Conservation (phyloP, 768 basidiomycete genomes). For the Pleurotus eryngii region DNA sequence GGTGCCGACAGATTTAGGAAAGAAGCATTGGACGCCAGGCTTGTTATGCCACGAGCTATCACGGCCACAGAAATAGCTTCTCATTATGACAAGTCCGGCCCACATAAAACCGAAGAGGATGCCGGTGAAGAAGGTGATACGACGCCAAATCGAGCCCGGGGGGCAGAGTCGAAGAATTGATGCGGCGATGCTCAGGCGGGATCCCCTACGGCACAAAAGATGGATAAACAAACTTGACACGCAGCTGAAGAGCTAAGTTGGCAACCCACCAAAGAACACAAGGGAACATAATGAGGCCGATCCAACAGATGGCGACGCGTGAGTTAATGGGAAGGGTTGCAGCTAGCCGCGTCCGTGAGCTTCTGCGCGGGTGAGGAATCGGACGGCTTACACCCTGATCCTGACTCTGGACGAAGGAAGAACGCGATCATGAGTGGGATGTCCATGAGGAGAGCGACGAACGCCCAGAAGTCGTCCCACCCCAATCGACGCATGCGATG, state of each 20-base stretch:
- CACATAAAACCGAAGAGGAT: not conserved
- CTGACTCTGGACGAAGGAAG: not conserved
- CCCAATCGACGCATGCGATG: slow-evolving; percentile 18
- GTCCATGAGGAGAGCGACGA: slow-evolving; percentile 17
- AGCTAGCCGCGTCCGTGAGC: not conserved
- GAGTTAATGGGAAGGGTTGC: not conserved
- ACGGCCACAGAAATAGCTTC: not conserved
- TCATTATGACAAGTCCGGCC: not conserved
- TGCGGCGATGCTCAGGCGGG: slow-evolving; percentile 16
- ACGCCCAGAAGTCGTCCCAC: slow-evolving; percentile 30
- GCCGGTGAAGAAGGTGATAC: not conserved
- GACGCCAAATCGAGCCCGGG: not conserved
- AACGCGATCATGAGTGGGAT: slow-evolving; percentile 2
- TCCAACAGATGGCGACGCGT: slow-evolving; percentile 6
- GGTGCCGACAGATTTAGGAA: not conserved
- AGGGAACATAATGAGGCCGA: slow-evolving; percentile 8
- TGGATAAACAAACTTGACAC: not conserved
- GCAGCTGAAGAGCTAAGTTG: not conserved
- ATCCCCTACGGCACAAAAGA: slow-evolving; percentile 6
- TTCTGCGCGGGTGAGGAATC: not conserved
- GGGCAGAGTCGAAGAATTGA: slow-evolving; percentile 13
- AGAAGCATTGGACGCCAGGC: slow-evolving; percentile 3
- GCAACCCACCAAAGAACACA: slow-evolving; percentile 11
- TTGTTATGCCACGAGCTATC: slow-evolving; percentile 1
- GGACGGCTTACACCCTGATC: not conserved